Evolutionary conservation across 2,329 filamentous ascomycete species (phyloP).

Genomic region (Pseudocercospora cruenta): DNA sequence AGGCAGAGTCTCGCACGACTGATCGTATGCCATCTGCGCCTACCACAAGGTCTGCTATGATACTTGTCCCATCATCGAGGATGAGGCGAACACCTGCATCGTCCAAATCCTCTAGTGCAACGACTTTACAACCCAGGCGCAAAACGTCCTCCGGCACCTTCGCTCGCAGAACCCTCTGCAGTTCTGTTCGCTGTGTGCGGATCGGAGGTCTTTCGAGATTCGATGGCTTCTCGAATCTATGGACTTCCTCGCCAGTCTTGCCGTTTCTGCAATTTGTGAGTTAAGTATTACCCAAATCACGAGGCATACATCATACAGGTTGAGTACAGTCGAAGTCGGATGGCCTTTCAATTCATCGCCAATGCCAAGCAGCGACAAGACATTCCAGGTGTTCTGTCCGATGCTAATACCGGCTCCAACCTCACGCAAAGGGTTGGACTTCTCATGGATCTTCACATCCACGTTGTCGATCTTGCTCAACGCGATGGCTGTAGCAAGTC

Average conservation of each 20-base stretch:
- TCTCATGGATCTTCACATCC: constrained; percentile 50
- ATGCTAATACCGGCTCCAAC: constrained; percentile 55
- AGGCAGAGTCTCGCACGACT: constrained; percentile 49
- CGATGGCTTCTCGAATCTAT: constrained; percentile 11
- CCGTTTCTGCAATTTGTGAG: constrained; percentile 19
- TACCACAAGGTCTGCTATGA: constrained; percentile 33
- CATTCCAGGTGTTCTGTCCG: constrained; percentile 52
- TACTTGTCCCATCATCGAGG: constrained; percentile 49
- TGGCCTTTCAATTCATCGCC: constrained; percentile 39
- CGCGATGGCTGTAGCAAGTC: constrained; percentile 23
- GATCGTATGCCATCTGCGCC: constrained; percentile 60
- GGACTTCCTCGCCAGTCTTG: constrained; percentile 23
- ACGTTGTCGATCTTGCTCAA: constrained; percentile 48
- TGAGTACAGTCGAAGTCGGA: constrained; percentile 23
- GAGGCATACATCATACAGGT: constrained; percentile 13
- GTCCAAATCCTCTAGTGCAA: constrained; percentile 43
- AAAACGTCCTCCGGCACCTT: constrained; percentile 51
- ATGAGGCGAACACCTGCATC: constrained; percentile 44
- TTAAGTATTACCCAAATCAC: background rate
- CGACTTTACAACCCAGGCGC: constrained; percentile 51
- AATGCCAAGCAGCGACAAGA: constrained; percentile 52
- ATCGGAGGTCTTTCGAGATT: constrained; percentile 14
- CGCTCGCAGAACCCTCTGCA: constrained; percentile 55
- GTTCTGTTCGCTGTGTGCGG: constrained; percentile 35
- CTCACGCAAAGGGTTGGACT: constrained; percentile 50